Evolutionary conservation across 2,329 filamentous ascomycete genomes (phyloP), one percentile per base, ranked within the genome.

Genomic region (Amesomyces nigricolor): DNA sequence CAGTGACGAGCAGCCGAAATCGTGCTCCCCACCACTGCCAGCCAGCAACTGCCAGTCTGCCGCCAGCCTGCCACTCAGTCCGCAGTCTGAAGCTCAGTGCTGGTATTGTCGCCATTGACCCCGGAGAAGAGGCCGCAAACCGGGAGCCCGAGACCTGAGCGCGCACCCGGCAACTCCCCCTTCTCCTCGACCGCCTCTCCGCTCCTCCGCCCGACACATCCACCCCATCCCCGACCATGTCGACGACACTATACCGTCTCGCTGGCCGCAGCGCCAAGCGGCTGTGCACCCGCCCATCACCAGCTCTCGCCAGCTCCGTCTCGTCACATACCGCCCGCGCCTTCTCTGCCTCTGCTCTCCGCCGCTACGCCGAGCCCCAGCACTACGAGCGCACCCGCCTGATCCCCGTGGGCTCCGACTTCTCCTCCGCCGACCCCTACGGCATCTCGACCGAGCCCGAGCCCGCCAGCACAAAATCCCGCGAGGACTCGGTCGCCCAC

Each of bases 211-310:
- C 40, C 5, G 14, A 11, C 10, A 46, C 16, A 17, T 39, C n/a
- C 26, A n/a, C 40, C 30, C 64, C 40, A 39, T 14, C 56, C 56
- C 59, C 58, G 61, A 66, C 61, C 70, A 76, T 72, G 74, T 91
- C 91, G 87, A 80, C 86, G 72, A 79, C 83, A 66, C 76, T 91
- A 70, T 83, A 83, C 74, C 84, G 88, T 73, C 79, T 91, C 70
- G 86, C 85, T 72, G 80, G 83, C 78, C 81, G 79, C 73, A 79
- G 82, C 72, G 85, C 85, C 73, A 85, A 82, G 75, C 83, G 85
- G 66, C 75, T 87, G 65, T 84, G 79, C 69, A 61, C 60, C 39
- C 51, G 61, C 40, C 55, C 60, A 47, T 59, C 59, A 52, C 56
- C 48, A 17, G 54, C 55, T 32, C 35, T 60, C 44, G 50, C 58